Percentiles rank a stretch among this genome's conserved stretches.
phyloP scores from a whole-genome alignment of 2,329 filamentous ascomycete genomes.

The Scedosporium boydii region DNA sequence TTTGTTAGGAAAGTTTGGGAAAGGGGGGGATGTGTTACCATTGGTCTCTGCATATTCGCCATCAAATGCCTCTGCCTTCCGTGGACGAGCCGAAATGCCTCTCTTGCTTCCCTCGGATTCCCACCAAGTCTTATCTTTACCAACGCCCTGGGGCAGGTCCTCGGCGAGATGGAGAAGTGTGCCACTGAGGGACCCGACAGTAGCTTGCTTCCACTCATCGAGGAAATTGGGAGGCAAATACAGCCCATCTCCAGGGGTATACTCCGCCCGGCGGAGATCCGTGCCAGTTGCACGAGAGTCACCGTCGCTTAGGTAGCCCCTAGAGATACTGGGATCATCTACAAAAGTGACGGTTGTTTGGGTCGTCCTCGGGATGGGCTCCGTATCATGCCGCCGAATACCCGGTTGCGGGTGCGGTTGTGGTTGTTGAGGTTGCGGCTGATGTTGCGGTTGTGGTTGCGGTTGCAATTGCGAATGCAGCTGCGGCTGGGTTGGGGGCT shows the following conservation, averaged over 20 bases:
- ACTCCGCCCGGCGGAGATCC: neutral
- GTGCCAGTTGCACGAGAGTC: neutral
- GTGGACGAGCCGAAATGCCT: conserved; percentile 37
- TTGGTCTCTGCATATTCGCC: conserved; percentile 57
- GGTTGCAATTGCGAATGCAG: neutral
- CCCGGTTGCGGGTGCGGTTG: neutral
- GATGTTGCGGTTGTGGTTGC: neutral
- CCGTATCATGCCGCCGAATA: conserved; percentile 3
- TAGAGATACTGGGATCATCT: neutral
- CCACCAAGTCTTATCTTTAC: conserved; percentile 65
- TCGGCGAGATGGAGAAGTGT: conserved; percentile 50
- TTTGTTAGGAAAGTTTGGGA: neutral
- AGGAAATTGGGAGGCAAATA: conserved; percentile 53
- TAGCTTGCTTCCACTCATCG: conserved; percentile 64
- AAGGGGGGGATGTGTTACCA: conserved; percentile 20
- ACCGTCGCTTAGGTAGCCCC: neutral
- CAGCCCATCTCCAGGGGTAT: conserved; percentile 37
- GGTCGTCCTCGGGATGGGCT: conserved; percentile 4
- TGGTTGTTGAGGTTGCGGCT: neutral
- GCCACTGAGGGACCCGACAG: conserved; percentile 49
- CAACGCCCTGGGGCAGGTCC: conserved; percentile 21
- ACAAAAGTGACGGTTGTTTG: conserved; percentile 6
- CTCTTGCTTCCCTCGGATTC: conserved; percentile 46
- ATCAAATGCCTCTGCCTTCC: conserved; percentile 54
- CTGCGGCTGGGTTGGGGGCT: neutral